phyloP scores from a whole-genome alignment of 306 rosid genomes.

The Dalbergia cultrata region DNA sequence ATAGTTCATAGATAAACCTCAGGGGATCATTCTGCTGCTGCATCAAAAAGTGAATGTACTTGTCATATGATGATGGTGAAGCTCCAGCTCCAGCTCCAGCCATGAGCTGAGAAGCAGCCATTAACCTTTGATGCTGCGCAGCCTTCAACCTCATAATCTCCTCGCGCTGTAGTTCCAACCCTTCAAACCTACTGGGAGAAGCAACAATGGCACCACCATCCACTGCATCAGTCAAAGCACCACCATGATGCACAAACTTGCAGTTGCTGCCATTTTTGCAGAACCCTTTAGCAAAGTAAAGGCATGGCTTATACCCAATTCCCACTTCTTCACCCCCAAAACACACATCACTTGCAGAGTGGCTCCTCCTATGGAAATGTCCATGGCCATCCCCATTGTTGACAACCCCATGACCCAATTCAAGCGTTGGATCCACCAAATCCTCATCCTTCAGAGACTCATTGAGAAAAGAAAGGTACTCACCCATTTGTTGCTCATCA shows the following conservation, averaged over 20 bases:
- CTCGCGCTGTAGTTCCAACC: constrained; percentile 60
- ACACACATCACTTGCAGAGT: constrained; percentile 70
- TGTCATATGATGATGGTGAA: constrained; percentile 60
- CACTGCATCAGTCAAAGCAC: constrained; percentile 55
- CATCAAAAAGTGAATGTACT: constrained; percentile 64
- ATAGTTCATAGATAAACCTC: constrained; percentile 33
- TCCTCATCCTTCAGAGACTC: constrained; percentile 59
- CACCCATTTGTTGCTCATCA: constrained; percentile 67
- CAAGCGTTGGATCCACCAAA: constrained; percentile 56
- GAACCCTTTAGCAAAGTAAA: constrained; percentile 75
- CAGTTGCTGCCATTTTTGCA: constrained; percentile 80
- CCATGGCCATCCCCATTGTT: constrained; percentile 51
- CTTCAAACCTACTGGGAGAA: constrained; percentile 60
- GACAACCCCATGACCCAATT: constrained; percentile 55
- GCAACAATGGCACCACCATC: constrained; percentile 47
- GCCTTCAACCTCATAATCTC: constrained; percentile 66
- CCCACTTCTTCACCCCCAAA: constrained; percentile 65
- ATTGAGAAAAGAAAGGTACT: constrained; percentile 69
- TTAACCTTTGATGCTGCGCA: constrained; percentile 63
- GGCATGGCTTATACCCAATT: constrained; percentile 68
- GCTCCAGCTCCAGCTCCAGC: constrained; percentile 37
- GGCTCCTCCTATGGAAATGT: constrained; percentile 69
- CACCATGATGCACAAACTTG: constrained; percentile 68
- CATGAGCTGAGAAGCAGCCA: constrained; percentile 59
- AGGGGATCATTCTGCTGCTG: constrained; percentile 70